Conservation (phyloP, 805 yeast genomes). For the Ogataea paraovalis region DNA sequence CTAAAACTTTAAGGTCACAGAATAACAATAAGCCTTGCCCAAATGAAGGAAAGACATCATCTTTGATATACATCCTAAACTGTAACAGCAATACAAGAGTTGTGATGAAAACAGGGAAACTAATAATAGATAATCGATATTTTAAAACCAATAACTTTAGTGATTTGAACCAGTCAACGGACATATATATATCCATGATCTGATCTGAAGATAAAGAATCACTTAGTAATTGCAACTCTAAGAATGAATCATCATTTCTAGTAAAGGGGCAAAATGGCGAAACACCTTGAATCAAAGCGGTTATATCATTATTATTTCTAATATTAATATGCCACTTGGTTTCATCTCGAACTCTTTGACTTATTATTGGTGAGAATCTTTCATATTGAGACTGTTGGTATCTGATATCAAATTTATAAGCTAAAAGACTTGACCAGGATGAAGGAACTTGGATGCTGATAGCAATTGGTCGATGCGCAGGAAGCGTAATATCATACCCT, state of each 20-base stretch:
- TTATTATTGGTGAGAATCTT: slow-evolving; percentile 56
- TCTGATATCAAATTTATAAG: slow-evolving; percentile 38
- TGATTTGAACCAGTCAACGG: slow-evolving; percentile 55
- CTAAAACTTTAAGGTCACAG: slow-evolving; percentile 29
- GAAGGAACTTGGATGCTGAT: slow-evolving; percentile 48
- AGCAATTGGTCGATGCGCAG: slow-evolving; percentile 40
- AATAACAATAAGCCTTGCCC: slow-evolving; percentile 42
- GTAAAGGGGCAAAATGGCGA: slow-evolving; percentile 49
- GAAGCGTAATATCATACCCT: slow-evolving; percentile 39
- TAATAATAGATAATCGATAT: slow-evolving; percentile 69
- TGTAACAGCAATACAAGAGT: slow-evolving; percentile 53
- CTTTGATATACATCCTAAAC: slow-evolving; percentile 38
- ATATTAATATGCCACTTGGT: slow-evolving; percentile 73
- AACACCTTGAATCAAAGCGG: slow-evolving; percentile 51
- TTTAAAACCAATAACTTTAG: slow-evolving; percentile 67
- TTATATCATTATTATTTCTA: slow-evolving; percentile 35
- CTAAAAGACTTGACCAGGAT: slow-evolving; percentile 59
- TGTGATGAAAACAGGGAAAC: slow-evolving; percentile 63
- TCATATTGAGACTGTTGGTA: slow-evolving; percentile 25
- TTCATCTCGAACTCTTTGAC: slow-evolving; percentile 68
- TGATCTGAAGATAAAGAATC: slow-evolving; percentile 33
- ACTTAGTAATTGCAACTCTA: slow-evolving; percentile 47
- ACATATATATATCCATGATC: slow-evolving; percentile 37
- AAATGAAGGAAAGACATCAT: slow-evolving; percentile 40
- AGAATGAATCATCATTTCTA: slow-evolving; percentile 18